phyloP scores from a whole-genome alignment of 208 protist species.

The Porcisia deanei region DNA sequence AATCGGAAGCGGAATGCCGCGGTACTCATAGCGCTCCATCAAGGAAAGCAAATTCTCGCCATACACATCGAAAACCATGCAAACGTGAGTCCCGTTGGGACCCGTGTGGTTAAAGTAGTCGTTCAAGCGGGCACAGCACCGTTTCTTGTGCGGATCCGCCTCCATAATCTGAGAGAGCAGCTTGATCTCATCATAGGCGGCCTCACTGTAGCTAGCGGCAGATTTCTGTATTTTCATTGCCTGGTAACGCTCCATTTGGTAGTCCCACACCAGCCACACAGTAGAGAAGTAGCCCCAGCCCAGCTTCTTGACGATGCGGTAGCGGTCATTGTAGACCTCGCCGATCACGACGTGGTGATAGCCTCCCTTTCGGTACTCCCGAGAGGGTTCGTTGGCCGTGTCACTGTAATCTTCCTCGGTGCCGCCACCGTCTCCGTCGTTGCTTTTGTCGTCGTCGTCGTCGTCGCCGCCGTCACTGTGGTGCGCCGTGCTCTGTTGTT shows the following conservation, averaged over 20 bases:
- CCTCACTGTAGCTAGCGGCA: constrained; percentile 78
- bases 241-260: constrained; percentile 92
- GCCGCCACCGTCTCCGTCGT: constrained; percentile 41
- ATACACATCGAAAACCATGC: constrained; percentile 98
- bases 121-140: constrained; percentile 78
- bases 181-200: constrained; percentile 84
- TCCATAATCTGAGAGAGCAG: constrained; percentile 83
- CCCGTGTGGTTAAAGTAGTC: constrained; percentile 91
- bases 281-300: constrained; percentile 99
- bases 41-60: constrained; percentile 96
- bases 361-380: constrained; percentile 94
- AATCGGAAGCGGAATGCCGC: constrained; percentile 93
- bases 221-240: constrained; percentile 88
- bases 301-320: constrained; percentile 95
- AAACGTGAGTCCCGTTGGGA: constrained; percentile 92
- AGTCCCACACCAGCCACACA: constrained; percentile 98
- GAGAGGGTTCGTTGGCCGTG: constrained; percentile 78
- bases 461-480: constrained; percentile 45
- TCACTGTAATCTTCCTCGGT: constrained; percentile 88
- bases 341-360: constrained; percentile 96
- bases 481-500: constrained; percentile 42
- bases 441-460: constrained; percentile 44
- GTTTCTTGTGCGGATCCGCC: constrained; percentile 69
- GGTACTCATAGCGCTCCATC: constrained; percentile 96
- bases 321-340: constrained; percentile 95